These are phyloP conservation scores for Cryptosporidium xiaoi DNA, from an alignment of 169 alveolate species.

Conservation along the genomic window DNA sequence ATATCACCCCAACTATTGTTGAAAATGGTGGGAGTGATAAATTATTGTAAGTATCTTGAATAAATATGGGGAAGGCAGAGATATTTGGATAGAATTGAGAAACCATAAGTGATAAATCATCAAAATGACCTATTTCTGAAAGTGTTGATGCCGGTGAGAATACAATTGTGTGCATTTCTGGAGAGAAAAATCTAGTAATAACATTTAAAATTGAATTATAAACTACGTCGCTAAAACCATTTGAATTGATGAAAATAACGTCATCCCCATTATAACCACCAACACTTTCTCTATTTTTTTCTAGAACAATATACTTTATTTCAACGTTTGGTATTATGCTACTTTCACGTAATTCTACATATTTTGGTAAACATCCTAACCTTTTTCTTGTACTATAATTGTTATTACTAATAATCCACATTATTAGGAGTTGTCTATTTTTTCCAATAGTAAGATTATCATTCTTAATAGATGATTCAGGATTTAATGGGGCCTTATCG, in stretches of 20 bases:
- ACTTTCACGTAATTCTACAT: slow-evolving; percentile 36
- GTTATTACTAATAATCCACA: slow-evolving; percentile 20
- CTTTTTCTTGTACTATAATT: neutral
- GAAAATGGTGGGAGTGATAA: slow-evolving; percentile 12
- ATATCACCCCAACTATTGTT: slow-evolving; percentile 27
- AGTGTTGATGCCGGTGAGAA: slow-evolving; percentile 39
- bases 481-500: neutral
- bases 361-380: slow-evolving; percentile 16
- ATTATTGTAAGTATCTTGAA: slow-evolving; percentile 14
- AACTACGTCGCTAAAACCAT: neutral
- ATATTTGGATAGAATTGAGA: slow-evolving; percentile 30
- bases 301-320: slow-evolving; percentile 16
- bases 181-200: slow-evolving; percentile 1
- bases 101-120: slow-evolving; percentile 15
- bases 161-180: neutral
- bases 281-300: neutral
- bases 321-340: slow-evolving; percentile 37
- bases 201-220: neutral
- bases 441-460: slow-evolving; percentile 23
- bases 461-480: neutral
- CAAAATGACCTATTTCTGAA: slow-evolving; percentile 8
- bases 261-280: neutral
- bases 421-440: slow-evolving; percentile 18
- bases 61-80: slow-evolving; percentile 8
- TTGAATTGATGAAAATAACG: neutral